Evolutionary conservation across 306 rosid genomes (phyloP), one percentile per base, ranked within the genome.

Genomic region (Rosa rugosa): DNA sequence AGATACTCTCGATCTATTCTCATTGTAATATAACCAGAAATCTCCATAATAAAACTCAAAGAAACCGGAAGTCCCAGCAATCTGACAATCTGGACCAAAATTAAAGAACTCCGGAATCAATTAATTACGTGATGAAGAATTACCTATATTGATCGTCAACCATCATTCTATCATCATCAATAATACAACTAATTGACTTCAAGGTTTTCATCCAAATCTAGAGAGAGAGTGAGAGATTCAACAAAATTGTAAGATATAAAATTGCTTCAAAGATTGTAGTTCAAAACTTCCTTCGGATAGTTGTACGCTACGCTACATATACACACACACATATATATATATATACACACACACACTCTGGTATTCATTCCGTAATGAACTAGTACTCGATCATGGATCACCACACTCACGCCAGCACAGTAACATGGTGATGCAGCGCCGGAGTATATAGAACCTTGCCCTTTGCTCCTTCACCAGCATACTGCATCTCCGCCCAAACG

Each of bases 381-480:
- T 31, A 46, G 7, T 0, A 17, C 10, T n/a, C 3, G 20, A 64
- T 75, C 54, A 87, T 82, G 73, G 50, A 27, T 91, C 93, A 14
- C 77, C 85, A 9, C 63, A 83, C 59, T 88, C 92, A 57, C 81
- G 83, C 97, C 96, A 92, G 62, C 97, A 92, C 20, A 89, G 44
- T 56, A 93, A 93, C 97, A 93, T 93, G 72, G 85, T 83, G 86
- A 93, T 76, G 79, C 97, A 90, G 38, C 91, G 83, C 1, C 96
- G 82, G 80, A 93, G 87, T 50, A 93, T 93, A 72, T 93, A 93
- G 85, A 93, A 93, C 77, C 92, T 85, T 17, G 86, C 97, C 25
- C 92, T 85, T 34, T 88, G 94, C 84, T 93, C 94, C 85, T 93
- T 93, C 74, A 86, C 91, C 25, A 86, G 77, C 67, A 81, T 59